These are phyloP conservation scores for Collybiopsis luxurians DNA, from an alignment of 768 basidiomycete species.

Conservation along the genomic window DNA sequence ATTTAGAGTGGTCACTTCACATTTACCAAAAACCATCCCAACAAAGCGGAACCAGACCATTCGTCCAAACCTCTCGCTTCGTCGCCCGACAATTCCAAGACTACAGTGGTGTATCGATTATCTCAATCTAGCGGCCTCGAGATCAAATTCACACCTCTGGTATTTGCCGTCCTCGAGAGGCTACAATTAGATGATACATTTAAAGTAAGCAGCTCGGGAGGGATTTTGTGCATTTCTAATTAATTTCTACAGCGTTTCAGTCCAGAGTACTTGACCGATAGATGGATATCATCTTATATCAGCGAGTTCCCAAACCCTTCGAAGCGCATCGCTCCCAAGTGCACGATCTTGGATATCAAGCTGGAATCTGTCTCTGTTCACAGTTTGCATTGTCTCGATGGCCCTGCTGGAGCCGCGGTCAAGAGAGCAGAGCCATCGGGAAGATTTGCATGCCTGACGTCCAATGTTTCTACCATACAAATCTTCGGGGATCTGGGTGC, in stretches of 20 bases:
- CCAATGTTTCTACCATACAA: neutral
- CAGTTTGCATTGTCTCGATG: neutral
- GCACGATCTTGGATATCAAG: neutral
- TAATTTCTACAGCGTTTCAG: neutral
- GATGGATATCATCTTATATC: slow-evolving; percentile 3
- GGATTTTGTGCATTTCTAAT: neutral
- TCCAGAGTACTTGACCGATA: neutral
- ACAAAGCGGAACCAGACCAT: neutral
- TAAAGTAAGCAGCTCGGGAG: neutral
- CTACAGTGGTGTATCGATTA: slow-evolving; percentile 39
- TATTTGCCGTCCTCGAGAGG: slow-evolving; percentile 38
- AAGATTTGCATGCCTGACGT: neutral
- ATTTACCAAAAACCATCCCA: neutral
- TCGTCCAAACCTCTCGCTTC: neutral
- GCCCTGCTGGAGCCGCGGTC: neutral
- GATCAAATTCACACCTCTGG: slow-evolving; percentile 54
- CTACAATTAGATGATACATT: slow-evolving; percentile 46
- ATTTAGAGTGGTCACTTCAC: neutral
- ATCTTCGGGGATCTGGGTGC: neutral
- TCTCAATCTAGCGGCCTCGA: slow-evolving; percentile 33
- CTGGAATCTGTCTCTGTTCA: neutral
- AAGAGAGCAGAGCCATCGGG: neutral
- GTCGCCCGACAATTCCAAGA: slow-evolving; percentile 1
- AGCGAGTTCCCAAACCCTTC: neutral
- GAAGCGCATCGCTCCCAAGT: neutral